Evolutionary conservation across 805 yeast genomes (phyloP), one percentile per base, ranked within the genome.

Genomic region (Candida nitratophila): DNA sequence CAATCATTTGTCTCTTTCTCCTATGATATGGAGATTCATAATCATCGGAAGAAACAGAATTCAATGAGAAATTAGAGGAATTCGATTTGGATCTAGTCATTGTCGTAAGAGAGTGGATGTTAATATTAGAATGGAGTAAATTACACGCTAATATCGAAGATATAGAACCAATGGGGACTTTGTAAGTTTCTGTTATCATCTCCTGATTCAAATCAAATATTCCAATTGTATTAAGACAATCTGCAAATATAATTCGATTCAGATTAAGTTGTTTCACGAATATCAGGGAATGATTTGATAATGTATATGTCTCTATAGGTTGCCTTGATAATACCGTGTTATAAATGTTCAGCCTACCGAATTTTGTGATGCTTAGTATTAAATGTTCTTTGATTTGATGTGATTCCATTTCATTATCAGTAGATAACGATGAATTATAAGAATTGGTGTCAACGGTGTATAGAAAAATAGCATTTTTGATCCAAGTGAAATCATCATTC

Each of bases 401-500:
- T 14, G 21, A 17, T 5, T 36, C 27, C 27, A 10, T 24, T 6
- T 24, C 35, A 31, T 21, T 29, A 22, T 33, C 45, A 44, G 20
- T 43, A 43, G 11, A 37, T 39, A 5, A 34, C 24, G 3, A 41
- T 12, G 32, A n/a, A 12, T 24, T 24, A 10, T 24, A 24, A 24
- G 10, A 7, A 24, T 24, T 10, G 6, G 27, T 24, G 10, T 24
- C 6, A 10, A 14, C 4, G 8, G 32, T 11, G 15, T 49, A 33
- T 22, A 56, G 14, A 17, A 53, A 46, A 2, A 47, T 44, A 5
- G 56, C 60, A 20, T 54, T 59, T 26, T 57, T 55, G 29, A 56
- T 45, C 63, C 63, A 59, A 3, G 54, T 47, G 42, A 59, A 57
- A 5, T 56, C 59, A 5, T 52, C 55, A 19, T 37, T 45, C 10